A percentile compares a stretch with the other conserved stretches of the same genome.
Evolutionary conservation across 768 basidiomycete genomes (phyloP).

Genomic region (Mycena alexandri): DNA sequence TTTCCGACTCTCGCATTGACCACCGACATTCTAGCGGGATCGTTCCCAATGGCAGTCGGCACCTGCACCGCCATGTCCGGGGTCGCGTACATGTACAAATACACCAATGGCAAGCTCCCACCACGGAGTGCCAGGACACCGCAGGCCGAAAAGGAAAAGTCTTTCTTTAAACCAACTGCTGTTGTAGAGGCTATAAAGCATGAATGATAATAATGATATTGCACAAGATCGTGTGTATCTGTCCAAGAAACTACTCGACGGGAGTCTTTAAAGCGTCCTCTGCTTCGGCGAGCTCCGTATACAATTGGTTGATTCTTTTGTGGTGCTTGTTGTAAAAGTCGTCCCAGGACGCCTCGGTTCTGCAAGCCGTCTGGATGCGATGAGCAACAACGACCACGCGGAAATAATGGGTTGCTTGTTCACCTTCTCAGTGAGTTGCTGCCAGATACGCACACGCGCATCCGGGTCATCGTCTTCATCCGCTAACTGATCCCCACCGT

Average conservation of each 20-base stretch:
- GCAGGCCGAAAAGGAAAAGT: constrained; percentile 51
- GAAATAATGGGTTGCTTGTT: constrained; percentile 39
- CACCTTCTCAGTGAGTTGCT: constrained; percentile 61
- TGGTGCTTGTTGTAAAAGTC: constrained; percentile 63
- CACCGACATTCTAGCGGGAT: constrained; percentile 69
- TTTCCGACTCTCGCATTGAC: constrained; percentile 1
- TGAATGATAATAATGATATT: constrained; percentile 29
- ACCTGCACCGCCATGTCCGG: constrained; percentile 85
- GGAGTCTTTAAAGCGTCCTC: constrained; percentile 10
- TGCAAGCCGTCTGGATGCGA: constrained; percentile 51
- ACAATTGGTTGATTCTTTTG: constrained; percentile 56
- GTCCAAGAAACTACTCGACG: constrained; percentile 19
- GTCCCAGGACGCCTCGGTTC: constrained; percentile 60
- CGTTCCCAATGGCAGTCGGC: constrained; percentile 84
- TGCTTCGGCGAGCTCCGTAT: constrained; percentile 45
- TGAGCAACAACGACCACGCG: constrained; percentile 5
- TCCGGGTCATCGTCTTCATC: constrained; percentile 54
- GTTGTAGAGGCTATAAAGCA: constrained; percentile 29
- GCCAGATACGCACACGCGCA: constrained; percentile 63
- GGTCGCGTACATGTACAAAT: constrained; percentile 85
- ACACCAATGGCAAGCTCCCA: constrained; percentile 68
- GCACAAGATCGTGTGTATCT: constrained; percentile 16
- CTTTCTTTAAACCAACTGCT: constrained; percentile 83
- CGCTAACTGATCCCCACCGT: constrained; percentile 58
- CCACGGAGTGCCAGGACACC: constrained; percentile 57